phyloP scores from a whole-genome alignment of 306 rosid genomes.

The Argentina anserina region DNA sequence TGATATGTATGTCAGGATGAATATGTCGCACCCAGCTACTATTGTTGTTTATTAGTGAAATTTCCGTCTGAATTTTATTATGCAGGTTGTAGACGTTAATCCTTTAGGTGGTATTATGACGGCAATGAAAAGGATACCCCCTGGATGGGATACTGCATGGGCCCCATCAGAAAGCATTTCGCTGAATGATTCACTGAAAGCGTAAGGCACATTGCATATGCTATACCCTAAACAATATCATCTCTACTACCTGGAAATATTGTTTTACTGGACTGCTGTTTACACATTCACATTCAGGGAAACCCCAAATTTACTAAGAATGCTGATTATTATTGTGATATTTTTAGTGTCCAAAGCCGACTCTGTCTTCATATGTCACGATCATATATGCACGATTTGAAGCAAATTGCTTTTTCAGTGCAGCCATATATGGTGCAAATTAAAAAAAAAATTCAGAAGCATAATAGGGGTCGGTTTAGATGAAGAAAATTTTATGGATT shows the following conservation, averaged over 20 bases:
- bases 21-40: background rate
- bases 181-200: conserved; percentile 62
- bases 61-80: background rate
- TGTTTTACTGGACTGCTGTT: background rate
- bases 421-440: background rate
- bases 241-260: background rate
- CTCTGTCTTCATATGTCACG: background rate
- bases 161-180: conserved; percentile 65
- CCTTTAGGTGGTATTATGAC: conserved; percentile 68
- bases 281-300: background rate
- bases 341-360: background rate
- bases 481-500: no score
- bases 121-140: conserved; percentile 63
- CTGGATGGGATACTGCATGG: conserved; percentile 63
- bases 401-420: background rate
- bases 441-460: background rate
- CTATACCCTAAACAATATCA: background rate
- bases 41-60: background rate
- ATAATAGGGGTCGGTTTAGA: no score
- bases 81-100: conserved; percentile 59
- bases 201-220: conserved; percentile 37
- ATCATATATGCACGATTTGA: background rate
- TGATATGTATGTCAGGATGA: background rate
- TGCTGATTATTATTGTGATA: no score
- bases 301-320: background rate